These are phyloP conservation scores for Plasmodium sp. DNA, from an alignment of 169 alveolate genomes.

Conservation along the genomic window DNA sequence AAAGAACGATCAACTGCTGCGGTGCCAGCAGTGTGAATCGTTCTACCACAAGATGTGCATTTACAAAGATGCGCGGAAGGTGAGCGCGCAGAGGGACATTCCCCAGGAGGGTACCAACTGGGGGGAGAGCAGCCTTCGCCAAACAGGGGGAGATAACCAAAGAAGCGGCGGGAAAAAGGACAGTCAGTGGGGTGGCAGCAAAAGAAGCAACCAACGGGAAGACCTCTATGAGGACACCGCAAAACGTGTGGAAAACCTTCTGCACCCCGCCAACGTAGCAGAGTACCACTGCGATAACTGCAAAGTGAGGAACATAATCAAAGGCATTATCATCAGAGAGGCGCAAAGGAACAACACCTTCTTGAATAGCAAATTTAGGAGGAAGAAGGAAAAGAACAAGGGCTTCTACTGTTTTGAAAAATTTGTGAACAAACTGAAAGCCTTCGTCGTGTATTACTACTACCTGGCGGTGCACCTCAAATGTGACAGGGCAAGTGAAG, in stretches of 20 bases:
- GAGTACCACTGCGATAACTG: constrained; percentile 59
- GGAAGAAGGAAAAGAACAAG: constrained; percentile 51
- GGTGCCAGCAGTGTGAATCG: constrained; percentile 30
- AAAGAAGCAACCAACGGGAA: neutral
- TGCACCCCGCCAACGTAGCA: neutral
- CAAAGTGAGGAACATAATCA: constrained; percentile 44
- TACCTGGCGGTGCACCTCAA: constrained; percentile 20
- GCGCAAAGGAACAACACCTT: constrained; percentile 29
- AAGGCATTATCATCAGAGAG: constrained; percentile 37
- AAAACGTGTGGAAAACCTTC: neutral
- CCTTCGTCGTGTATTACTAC: constrained; percentile 51
- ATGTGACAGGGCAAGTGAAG: constrained; percentile 9
- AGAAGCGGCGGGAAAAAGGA: neutral
- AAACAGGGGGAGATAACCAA: neutral
- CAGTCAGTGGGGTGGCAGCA: neutral
- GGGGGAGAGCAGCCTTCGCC: neutral
- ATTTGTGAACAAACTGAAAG: constrained; percentile 28
- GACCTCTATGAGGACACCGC: neutral
- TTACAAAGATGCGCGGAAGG: neutral
- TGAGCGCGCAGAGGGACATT: neutral
- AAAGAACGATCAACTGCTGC: neutral
- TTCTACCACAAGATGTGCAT: constrained; percentile 35
- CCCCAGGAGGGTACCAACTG: neutral
- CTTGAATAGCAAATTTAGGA: constrained; percentile 41
- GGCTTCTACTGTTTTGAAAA: constrained; percentile 49